A percentile compares a stretch with the other conserved stretches of the same genome.
Conservation (phyloP, 805 yeast genomes). For the Pichia membranifaciens region DNA sequence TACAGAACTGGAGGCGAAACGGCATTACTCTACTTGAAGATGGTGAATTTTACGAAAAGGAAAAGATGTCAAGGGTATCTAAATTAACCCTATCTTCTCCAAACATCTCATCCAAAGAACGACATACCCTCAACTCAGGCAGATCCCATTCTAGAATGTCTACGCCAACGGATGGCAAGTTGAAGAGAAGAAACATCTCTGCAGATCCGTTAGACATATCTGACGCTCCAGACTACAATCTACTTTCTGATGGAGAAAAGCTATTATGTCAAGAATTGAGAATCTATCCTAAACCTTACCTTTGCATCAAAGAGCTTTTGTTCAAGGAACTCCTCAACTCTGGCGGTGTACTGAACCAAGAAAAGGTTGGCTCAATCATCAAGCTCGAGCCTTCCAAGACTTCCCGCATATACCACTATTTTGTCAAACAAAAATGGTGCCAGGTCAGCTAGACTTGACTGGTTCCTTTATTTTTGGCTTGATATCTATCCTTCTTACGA, state of each 20-base stretch:
- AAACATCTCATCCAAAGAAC: conserved; percentile 23
- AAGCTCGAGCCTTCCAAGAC: conserved; percentile 86
- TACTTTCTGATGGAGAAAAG: conserved; percentile 84
- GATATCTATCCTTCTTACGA: too few relatives aligned
- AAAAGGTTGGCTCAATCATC: conserved; percentile 76
- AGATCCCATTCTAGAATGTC: conserved; percentile 27
- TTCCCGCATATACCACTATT: conserved; percentile 84
- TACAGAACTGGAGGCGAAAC: conserved; percentile 89
- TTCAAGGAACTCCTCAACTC: conserved; percentile 82
- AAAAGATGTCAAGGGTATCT: conserved; percentile 60
- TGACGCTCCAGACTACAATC: conserved; percentile 74
- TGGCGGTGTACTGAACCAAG: conserved; percentile 78
- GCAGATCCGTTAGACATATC: conserved; percentile 59
- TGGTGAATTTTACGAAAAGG: conserved; percentile 84
- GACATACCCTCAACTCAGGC: conserved; percentile 29
- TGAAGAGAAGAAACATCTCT: conserved; percentile 29
- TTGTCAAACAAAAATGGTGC: conserved; percentile 88
- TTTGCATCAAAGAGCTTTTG: conserved; percentile 84
- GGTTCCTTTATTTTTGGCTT: not conserved
- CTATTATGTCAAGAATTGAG: conserved; percentile 76
- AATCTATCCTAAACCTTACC: conserved; percentile 86
- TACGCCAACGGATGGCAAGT: conserved; percentile 16
- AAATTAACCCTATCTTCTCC: conserved; percentile 14
- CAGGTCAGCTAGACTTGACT: conserved; percentile 17
- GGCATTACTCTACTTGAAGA: conserved; percentile 82